Evolutionary conservation across 2,329 filamentous ascomycete species (phyloP).

Genomic region (Apiospora aurea): DNA sequence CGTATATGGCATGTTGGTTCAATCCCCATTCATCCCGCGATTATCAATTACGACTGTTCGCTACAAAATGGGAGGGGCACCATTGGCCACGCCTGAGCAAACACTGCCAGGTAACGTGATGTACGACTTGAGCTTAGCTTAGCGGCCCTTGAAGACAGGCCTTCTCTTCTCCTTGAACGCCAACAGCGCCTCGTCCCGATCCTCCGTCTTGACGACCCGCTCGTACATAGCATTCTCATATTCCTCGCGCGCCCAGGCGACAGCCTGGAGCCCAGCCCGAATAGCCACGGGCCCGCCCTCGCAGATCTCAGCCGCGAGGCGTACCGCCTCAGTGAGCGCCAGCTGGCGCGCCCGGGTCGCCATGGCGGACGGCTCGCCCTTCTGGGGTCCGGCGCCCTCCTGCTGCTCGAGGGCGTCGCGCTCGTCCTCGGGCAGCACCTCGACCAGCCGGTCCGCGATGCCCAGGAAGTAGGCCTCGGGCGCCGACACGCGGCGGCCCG

Average conservation of each 20-base stretch:
- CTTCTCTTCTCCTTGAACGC: conserved; percentile 77
- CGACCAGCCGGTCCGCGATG: conserved; percentile 87
- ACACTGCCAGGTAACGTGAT: not conserved
- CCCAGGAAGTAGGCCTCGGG: conserved; percentile 92
- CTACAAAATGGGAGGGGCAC: not conserved
- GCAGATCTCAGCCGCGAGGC: conserved; percentile 84
- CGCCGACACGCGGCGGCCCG: conserved; percentile 82
- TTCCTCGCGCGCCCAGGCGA: conserved; percentile 74
- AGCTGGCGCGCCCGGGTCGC: conserved; percentile 67
- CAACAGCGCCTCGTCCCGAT: conserved; percentile 84
- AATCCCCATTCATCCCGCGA: not conserved
- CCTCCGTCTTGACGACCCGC: conserved; percentile 81
- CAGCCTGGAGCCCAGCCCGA: conserved; percentile 79
- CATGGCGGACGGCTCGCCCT: conserved; percentile 51
- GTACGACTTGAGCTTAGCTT: not conserved
- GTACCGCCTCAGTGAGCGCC: conserved; percentile 78
- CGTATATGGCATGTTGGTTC: not conserved
- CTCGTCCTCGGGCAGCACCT: conserved; percentile 69
- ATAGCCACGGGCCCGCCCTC: conserved; percentile 88
- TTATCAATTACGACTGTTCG: not conserved
- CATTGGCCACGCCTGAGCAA: not conserved
- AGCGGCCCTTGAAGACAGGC: conserved; percentile 60
- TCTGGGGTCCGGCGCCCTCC: conserved; percentile 40
- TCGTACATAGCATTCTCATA: conserved; percentile 91
- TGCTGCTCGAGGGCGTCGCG: conserved; percentile 48